Evolutionary conservation across 208 protist genomes (phyloP).

Genomic region (Kentomonas sorsogonicus): DNA sequence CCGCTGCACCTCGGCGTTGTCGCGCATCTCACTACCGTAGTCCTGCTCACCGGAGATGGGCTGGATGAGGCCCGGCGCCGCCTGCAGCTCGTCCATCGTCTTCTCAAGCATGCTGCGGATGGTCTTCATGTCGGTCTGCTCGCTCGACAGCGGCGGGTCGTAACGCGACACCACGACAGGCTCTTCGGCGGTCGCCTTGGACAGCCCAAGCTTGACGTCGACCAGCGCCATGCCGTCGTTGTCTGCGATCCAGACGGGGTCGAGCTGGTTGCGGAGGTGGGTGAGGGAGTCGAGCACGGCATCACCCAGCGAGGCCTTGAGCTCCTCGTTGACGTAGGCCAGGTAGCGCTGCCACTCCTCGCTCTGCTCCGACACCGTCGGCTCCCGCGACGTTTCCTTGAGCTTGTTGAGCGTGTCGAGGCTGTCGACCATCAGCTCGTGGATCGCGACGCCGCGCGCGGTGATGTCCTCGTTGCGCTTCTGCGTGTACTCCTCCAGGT

Average conservation of each 20-base stretch:
- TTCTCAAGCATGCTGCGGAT: slow-evolving; percentile 51
- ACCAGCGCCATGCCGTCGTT: slow-evolving; percentile 89
- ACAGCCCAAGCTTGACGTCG: slow-evolving; percentile 87
- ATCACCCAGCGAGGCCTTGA: slow-evolving; percentile 61
- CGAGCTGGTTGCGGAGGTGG: slow-evolving; percentile 83
- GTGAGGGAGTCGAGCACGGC: slow-evolving; percentile 73
- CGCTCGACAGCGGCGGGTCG: slow-evolving; percentile 49
- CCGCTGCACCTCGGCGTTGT: slow-evolving; percentile 53
- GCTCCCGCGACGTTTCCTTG: slow-evolving; percentile 41
- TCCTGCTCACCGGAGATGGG: slow-evolving; percentile 27
- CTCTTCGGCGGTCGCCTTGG: slow-evolving; percentile 44
- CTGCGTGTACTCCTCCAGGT: slow-evolving; percentile 72
- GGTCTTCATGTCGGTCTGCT: slow-evolving; percentile 28
- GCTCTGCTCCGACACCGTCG: slow-evolving; percentile 28
- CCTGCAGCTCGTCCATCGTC: slow-evolving; percentile 65
- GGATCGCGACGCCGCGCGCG: slow-evolving; percentile 73
- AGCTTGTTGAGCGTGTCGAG: slow-evolving; percentile 82
- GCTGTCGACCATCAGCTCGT: slow-evolving; percentile 63
- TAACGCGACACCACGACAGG: slow-evolving; percentile 57
- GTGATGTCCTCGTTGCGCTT: slow-evolving; percentile 38
- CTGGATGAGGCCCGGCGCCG: slow-evolving; percentile 47
- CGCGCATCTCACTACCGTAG: slow-evolving; percentile 30
- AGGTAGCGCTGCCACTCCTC: slow-evolving; percentile 89
- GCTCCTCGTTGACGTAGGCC: slow-evolving; percentile 83
- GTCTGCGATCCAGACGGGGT: slow-evolving; percentile 82